phyloP scores from a whole-genome alignment of 2,329 filamentous ascomycete species.

The Periglandula ipomoeae region DNA sequence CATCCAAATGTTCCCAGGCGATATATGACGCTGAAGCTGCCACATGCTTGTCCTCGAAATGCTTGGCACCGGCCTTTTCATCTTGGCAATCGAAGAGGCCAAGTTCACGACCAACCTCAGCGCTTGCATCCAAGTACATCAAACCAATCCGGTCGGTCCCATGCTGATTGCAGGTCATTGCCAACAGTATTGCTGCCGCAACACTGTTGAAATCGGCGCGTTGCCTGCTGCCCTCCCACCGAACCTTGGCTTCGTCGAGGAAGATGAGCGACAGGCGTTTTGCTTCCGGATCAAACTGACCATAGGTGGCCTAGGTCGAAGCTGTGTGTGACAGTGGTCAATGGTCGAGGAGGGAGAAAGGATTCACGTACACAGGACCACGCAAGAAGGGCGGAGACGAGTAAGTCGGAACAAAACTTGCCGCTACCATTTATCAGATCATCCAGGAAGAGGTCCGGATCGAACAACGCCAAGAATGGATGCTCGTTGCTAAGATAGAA shows the following conservation, averaged over 20 bases:
- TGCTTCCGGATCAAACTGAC: not conserved
- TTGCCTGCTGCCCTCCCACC: not conserved
- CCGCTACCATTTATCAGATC: not conserved
- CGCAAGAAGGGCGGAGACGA: conserved; percentile 1
- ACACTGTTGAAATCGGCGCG: not conserved
- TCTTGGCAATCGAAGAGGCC: not conserved
- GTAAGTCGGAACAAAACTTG: not conserved
- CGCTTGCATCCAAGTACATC: not conserved
- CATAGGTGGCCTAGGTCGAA: not conserved
- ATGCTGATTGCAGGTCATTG: not conserved
- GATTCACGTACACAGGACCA: not conserved
- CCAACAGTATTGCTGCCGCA: not conserved
- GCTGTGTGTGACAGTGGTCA: not conserved
- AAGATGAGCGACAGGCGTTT: not conserved
- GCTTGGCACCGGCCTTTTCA: not conserved
- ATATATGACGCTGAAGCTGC: not conserved
- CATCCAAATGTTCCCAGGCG: not conserved
- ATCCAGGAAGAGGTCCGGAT: conserved; percentile 1
- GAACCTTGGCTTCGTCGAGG: not conserved
- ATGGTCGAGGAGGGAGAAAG: not conserved
- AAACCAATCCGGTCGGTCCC: not conserved
- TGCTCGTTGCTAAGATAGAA: conserved; percentile 2
- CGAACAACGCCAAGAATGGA: not conserved
- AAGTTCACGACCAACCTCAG: not conserved
- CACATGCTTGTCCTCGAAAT: not conserved